phyloP scores from a whole-genome alignment of 2,329 filamentous ascomycete species.

The Arthrobotrys pseudoclavata region DNA sequence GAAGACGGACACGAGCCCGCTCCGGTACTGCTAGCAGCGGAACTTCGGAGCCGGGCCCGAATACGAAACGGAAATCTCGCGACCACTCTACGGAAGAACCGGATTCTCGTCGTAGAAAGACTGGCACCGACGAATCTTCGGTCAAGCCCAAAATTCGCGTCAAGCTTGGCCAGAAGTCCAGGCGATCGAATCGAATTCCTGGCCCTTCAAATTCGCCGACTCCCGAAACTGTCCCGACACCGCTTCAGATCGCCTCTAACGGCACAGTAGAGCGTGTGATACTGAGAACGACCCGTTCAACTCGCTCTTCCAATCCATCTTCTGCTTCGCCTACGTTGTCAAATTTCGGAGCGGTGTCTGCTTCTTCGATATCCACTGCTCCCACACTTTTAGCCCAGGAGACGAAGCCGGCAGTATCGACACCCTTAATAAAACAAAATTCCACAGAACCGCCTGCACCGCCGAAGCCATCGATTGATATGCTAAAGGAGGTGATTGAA shows the following conservation, averaged over 20 bases:
- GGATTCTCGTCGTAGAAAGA: slow-evolving; percentile 42
- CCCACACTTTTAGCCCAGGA: background rate
- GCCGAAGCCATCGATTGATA: slow-evolving; percentile 48
- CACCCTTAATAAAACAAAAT: slow-evolving; percentile 2
- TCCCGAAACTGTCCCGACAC: background rate
- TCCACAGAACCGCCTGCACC: slow-evolving; percentile 9
- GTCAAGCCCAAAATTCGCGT: slow-evolving; percentile 24
- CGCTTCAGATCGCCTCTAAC: background rate
- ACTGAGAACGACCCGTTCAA: slow-evolving; percentile 37
- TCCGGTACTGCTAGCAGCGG: slow-evolving; percentile 53
- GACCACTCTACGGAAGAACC: slow-evolving; percentile 52
- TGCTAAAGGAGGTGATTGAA: slow-evolving; percentile 48
- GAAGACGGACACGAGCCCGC: slow-evolving; percentile 30
- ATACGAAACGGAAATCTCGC: slow-evolving; percentile 51
- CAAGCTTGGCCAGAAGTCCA: slow-evolving; percentile 46
- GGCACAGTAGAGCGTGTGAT: slow-evolving; percentile 25
- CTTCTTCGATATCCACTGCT: background rate
- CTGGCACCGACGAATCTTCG: background rate
- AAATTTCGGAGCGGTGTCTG: background rate
- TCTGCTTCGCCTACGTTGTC: slow-evolving; percentile 24
- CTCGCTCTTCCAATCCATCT: slow-evolving; percentile 40
- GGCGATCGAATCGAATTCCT: slow-evolving; percentile 41
- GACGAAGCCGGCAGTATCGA: background rate
- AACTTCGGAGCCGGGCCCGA: slow-evolving; percentile 29
- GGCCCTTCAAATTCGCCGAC: slow-evolving; percentile 9